phyloP scores from a whole-genome alignment of 106 monocot genomes.

The Phalaenopsis aphrodite region DNA sequence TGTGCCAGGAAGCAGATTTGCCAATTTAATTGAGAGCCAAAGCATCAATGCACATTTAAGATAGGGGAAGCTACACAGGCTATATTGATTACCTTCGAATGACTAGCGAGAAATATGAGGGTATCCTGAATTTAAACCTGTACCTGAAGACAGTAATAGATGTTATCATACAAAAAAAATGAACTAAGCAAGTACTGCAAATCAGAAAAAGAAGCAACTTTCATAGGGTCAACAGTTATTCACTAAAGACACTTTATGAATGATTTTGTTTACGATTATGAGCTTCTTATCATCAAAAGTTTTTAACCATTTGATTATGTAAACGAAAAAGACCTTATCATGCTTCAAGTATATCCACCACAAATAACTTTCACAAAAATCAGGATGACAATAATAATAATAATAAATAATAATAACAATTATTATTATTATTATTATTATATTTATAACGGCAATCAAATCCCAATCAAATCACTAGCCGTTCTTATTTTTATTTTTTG shows the following conservation, averaged over 20 bases:
- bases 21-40: neutral
- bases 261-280: neutral
- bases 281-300: neutral
- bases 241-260: neutral
- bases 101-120: slow-evolving; percentile 96
- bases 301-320: neutral
- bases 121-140: slow-evolving; percentile 94
- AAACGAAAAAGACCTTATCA: neutral
- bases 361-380: neutral
- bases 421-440: no score
- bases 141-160: slow-evolving; percentile 46
- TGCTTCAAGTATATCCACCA: neutral
- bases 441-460: no score
- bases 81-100: slow-evolving; percentile 63
- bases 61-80: neutral
- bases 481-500: no score
- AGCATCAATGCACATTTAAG: neutral
- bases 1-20: neutral
- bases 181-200: neutral
- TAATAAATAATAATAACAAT: neutral
- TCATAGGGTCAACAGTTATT: neutral
- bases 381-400: neutral
- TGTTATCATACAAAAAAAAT: neutral
- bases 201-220: neutral
- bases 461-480: no score